Base-by-base conservation (phyloP, 495 filamentous ascomycete genomes). In the Penicillium steckii region DNA sequence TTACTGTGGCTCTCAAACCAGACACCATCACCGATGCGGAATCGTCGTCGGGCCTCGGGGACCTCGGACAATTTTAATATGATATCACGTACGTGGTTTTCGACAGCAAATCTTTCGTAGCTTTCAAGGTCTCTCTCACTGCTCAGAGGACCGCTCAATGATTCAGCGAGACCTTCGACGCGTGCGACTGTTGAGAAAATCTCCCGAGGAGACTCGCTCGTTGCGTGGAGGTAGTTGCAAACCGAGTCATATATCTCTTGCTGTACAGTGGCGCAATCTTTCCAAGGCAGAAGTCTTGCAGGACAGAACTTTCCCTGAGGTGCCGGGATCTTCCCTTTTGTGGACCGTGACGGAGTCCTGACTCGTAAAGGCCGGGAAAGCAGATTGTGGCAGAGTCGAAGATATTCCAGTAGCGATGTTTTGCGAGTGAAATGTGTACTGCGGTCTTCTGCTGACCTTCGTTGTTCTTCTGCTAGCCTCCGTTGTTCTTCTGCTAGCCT, bases 1-100 rank as follows among this genome's bases (percentile, higher is more conserved):
- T 73, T 68, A 4, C 50, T 55, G 55, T 71, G 61, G 38, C 56
- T 67, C 32, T 67, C 55, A 35, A 73, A 70, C 44, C 22, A 18
- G 22, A 72, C 55, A 23, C 65, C 50, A 48, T 62, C 50, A 41
- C 62, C 53, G 22, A 72, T 43, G 12, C 44, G 35, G 38, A 70
- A 67, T 47, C 52, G 45, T 35, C 53, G 29, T 32, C 56, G 61
- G 50, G 67, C 67, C 12, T 53, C 59, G 25, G 57, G 52, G 55
- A 70, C 61, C 51, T 64, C 59, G 52, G 56, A 64, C 18, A 59
- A 46, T 38, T 61, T 43, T n/a, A 47, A 22, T 47, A 73, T 61
- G 17, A 72, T 67, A 46, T 67, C 26, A n/a, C 44, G 62, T n/a
- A 65, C 59, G 55, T 65, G 55, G 40, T 61, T 48, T 53, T 70